Evolutionary conservation across 2,329 filamentous ascomycete species (phyloP).

Genomic region (Pyricularia pennisetigena): DNA sequence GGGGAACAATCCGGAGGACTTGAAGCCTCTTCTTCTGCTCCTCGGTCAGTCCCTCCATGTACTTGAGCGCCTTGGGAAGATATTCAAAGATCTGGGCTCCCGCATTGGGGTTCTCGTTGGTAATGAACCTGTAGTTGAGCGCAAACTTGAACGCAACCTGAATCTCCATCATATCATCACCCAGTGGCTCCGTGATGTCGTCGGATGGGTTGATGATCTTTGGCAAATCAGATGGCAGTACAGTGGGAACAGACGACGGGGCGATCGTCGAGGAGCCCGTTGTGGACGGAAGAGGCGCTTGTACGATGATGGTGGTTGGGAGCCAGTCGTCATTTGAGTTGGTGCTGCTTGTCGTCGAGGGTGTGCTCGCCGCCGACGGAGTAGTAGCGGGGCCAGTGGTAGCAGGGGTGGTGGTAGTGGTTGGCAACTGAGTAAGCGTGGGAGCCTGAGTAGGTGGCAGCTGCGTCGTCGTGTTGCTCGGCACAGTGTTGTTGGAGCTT

Average conservation of each 20-base stretch:
- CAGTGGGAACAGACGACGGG: slow-evolving; percentile 32
- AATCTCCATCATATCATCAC: slow-evolving; percentile 59
- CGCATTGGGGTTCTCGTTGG: slow-evolving; percentile 53
- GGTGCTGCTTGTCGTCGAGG: slow-evolving; percentile 27
- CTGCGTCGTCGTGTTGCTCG: background rate
- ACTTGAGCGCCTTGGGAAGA: slow-evolving; percentile 60
- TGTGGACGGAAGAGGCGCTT: slow-evolving; percentile 26
- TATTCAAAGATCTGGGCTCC: slow-evolving; percentile 78
- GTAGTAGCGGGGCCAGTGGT: background rate
- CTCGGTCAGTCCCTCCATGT: slow-evolving; percentile 45
- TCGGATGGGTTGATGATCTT: slow-evolving; percentile 61
- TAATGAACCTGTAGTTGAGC: slow-evolving; percentile 79
- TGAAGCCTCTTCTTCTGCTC: slow-evolving; percentile 38
- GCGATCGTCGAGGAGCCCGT: slow-evolving; percentile 26
- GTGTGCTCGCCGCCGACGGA: slow-evolving; percentile 9
- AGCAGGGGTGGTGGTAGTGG: background rate
- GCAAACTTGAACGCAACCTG: slow-evolving; percentile 77
- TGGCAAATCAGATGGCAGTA: slow-evolving; percentile 59
- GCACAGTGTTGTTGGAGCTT: background rate
- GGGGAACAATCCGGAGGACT: slow-evolving; percentile 65
- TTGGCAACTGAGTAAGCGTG: background rate
- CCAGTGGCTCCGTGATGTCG: slow-evolving; percentile 39
- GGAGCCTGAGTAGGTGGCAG: background rate
- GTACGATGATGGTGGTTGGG: slow-evolving; percentile 52
- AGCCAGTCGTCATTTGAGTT: slow-evolving; percentile 31